phyloP scores from a whole-genome alignment of 2,329 filamentous ascomycete species.

The Arthroderma sp. region DNA sequence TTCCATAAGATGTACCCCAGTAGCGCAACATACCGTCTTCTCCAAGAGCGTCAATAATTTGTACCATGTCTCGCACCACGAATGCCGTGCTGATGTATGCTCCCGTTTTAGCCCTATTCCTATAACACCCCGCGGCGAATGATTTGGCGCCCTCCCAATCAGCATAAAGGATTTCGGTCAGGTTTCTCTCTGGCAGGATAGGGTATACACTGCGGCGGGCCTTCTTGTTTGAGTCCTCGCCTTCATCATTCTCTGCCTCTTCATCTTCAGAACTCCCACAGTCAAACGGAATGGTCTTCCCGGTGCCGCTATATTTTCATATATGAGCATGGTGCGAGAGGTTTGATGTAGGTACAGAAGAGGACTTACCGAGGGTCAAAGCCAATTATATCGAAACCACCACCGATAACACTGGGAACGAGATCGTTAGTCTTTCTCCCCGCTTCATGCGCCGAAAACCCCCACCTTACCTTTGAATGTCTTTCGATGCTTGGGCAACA shows the following conservation, averaged over 20 bases:
- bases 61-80: slow-evolving; percentile 33
- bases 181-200: background rate
- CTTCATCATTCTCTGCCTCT: background rate
- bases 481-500: background rate
- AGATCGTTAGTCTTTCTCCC: background rate
- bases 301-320: background rate
- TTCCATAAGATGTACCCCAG: slow-evolving; percentile 19
- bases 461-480: background rate
- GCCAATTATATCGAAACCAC: background rate
- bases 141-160: slow-evolving; percentile 1
- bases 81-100: slow-evolving; percentile 32
- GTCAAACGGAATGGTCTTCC: slow-evolving; percentile 2
- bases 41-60: slow-evolving; percentile 31
- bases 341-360: background rate
- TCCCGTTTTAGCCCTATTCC: slow-evolving; percentile 18
- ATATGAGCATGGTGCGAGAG: background rate
- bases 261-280: slow-evolving; percentile 2
- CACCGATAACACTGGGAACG: background rate
- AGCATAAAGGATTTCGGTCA: background rate
- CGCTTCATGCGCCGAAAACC: background rate
- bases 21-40: slow-evolving; percentile 28
- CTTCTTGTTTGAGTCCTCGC: background rate
- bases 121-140: slow-evolving; percentile 4
- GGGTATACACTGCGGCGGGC: no score
- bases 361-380: background rate